Evolutionary conservation across 768 basidiomycete species (phyloP), one percentile per base, ranked within the genome.

Genomic region (Lyophyllum semitale): DNA sequence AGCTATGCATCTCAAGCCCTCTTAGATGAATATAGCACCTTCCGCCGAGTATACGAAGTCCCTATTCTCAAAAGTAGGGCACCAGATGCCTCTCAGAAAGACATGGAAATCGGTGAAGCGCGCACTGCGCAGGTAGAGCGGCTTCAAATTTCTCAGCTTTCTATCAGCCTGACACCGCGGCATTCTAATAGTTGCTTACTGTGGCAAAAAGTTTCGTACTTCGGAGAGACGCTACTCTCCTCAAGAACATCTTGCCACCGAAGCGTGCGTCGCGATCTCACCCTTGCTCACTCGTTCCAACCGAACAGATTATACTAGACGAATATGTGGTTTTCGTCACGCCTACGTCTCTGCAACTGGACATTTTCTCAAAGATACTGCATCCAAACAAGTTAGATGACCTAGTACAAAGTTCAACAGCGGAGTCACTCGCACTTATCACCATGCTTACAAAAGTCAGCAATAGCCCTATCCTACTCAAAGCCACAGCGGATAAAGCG

Each of bases 271-370:
- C 6, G 25, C 4, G 12, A 41, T 12, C 22, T 29, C 23, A 25
- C 29, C 30, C 18, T 45, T 17, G 27, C 32, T 30, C 26, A 51
- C 33, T 26, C 38, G 11, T 23, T 7, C 15, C 26, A 26, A 58
- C 8, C 47, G 32, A 12, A 41, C 17, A 45, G 5, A 26, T 25
- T 29, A 12, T 9, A 8, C 8, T 59, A 98, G 96, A 91, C 66
- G 97, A 99, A 84, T 98, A 96, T 66, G 90, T 96, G n/a, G 87
- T 98, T n/a, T 98, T 98, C 68, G 79, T 97, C 27, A 86, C 87
- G 5, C 96, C 97, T 0, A 95, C 94, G 0, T 46, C 72, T n/a
- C 73, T 97, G 17, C 96, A 99, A 63, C 70, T 91, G 6, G 76
- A 82, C 12, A 88, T 98, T 63, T 93, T 95, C 63, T 73, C 77